These are phyloP conservation scores for Scutellaria galericulata DNA, from an alignment of 257 asterid species.

Conservation along the genomic window DNA sequence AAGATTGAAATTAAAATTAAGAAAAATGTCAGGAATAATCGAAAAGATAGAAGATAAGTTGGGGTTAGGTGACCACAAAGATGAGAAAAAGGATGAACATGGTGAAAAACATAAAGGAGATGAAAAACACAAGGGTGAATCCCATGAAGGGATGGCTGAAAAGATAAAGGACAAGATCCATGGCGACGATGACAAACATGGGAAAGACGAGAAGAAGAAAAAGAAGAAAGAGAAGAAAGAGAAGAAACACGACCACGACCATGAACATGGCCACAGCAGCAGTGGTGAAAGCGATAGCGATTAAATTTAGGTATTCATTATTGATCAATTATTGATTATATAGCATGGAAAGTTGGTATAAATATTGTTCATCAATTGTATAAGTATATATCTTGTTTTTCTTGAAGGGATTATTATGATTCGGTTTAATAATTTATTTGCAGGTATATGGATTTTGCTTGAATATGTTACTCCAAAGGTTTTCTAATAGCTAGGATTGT, in stretches of 20 bases:
- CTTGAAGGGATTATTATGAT: no score
- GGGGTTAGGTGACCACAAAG: conserved; percentile 43
- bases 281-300: conserved; percentile 51
- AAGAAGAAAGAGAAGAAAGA: conserved; percentile 39
- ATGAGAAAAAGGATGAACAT: background rate
- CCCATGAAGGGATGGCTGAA: conserved; percentile 31
- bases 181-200: conserved; percentile 34
- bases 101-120: conserved; percentile 15
- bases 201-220: conserved; percentile 38
- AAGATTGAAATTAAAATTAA: background rate
- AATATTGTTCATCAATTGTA: background rate
- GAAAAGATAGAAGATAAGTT: conserved; percentile 53
- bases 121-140: conserved; percentile 34
- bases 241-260: conserved; percentile 29
- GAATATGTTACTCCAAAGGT: no score
- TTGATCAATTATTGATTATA: background rate
- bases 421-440: conserved; percentile 23
- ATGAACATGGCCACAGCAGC: conserved; percentile 38
- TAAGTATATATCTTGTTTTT: no score
- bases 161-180: conserved; percentile 42
- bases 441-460: conserved; percentile 3
- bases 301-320: background rate
- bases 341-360: background rate
- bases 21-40: conserved; percentile 55
- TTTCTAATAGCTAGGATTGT: no score